Conservation (phyloP, 2,329 filamentous ascomycete species). For the Cladosporium phlei region DNA sequence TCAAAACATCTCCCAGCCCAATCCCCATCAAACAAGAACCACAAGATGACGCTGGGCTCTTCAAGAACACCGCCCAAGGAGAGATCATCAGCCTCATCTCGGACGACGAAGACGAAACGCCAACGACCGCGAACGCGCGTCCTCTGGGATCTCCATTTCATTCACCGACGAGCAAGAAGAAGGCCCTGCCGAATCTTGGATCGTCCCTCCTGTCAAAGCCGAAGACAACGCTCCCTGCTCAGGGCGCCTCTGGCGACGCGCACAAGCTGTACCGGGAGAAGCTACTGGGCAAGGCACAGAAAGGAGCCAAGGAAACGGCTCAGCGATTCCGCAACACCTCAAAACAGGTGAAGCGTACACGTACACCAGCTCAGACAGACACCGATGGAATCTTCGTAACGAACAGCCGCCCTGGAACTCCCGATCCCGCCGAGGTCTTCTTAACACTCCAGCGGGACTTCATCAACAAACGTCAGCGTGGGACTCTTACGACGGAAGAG, state of each 20-base stretch:
- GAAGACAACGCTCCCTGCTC: background rate
- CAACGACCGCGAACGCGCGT: background rate
- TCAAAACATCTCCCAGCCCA: background rate
- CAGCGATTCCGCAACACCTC: background rate
- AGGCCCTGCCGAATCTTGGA: background rate
- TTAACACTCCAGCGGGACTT: background rate
- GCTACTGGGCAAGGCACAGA: background rate
- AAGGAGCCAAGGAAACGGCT: background rate
- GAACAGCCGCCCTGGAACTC: background rate
- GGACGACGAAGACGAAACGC: background rate
- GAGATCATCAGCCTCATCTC: constrained; percentile 4
- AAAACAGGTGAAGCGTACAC: background rate
- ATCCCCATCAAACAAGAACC: background rate
- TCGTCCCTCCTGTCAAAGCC: background rate
- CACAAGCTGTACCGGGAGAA: background rate
- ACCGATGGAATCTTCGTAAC: background rate
- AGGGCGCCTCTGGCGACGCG: background rate
- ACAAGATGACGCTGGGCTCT: background rate
- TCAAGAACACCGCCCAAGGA: background rate
- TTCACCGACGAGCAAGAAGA: background rate
- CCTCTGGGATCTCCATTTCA: background rate
- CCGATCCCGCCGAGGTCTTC: background rate
- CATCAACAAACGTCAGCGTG: constrained; percentile 15
- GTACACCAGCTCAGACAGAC: background rate
- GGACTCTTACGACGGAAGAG: constrained; percentile 15